Evolutionary conservation across 2,329 filamentous ascomycete genomes (phyloP), one percentile per base, ranked within the genome.

Genomic region (Paraphaeosphaeria sporulosa): DNA sequence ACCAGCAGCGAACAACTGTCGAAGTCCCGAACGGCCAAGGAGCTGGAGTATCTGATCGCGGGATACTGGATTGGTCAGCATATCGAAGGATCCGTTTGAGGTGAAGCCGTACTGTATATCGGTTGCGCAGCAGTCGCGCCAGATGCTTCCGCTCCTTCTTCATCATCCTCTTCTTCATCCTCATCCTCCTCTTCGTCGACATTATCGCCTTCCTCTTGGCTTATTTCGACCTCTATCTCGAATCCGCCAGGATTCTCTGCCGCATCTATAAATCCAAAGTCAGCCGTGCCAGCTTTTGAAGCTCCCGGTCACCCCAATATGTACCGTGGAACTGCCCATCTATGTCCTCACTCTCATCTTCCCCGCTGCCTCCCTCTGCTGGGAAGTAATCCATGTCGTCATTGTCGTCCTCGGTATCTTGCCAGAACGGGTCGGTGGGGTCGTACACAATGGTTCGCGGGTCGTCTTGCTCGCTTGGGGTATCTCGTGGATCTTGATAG

Each of bases 341-440:
- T 2, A 75, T 72, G 46, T 78, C 70, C 9, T 72, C 77, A n/a
- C 78, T 76, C 9, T 81, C 78, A 12, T 75, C 74, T 17, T 76
- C 70, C 25, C 79, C 76, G 53, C 69, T 76, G 15, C 74, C 75
- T 60, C 80, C 79, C 58, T 78, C 71, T 48, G 80, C 76, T 30
- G 79, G 76, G 67, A 83, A 76, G 73, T 80, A 83, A 63, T 84
- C 82, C 79, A 84, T 83, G 73, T 84, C 82, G 76, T 85, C 82
- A 76, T 82, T 80, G 65, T 77, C 77, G 58, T 76, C 76, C 44
- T 72, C 70, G 43, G 64, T 71, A 58, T 75, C 72, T 55, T 68
- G 68, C 74, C 71, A 76, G 55, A 75, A 74, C 36, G 72, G 71
- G 27, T 75, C 74, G 43, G 57, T 69, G 10, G 71, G 73, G 54